Evolutionary conservation across 2,329 filamentous ascomycete genomes (phyloP).

Genomic region (Mariannaea sp.): DNA sequence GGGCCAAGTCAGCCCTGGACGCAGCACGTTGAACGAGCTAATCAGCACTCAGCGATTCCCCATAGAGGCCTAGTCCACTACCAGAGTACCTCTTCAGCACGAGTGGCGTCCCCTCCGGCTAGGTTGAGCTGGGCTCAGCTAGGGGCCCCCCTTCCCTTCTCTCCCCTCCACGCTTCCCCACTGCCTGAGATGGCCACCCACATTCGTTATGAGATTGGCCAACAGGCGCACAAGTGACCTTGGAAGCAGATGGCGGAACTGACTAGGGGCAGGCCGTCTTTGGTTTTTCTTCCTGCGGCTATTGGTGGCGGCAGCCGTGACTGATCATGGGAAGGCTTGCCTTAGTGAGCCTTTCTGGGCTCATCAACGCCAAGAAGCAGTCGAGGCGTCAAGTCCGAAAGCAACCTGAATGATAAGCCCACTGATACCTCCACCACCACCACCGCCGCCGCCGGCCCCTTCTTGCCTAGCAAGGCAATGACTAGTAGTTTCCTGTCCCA

Average conservation of each 20-base stretch:
- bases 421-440: conserved; percentile 29
- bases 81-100: too few species aligned
- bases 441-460: conserved; percentile 25
- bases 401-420: conserved; percentile 33
- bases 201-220: conserved; percentile 4
- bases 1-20: conserved; percentile 13
- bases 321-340: conserved; percentile 5
- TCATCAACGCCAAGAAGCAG: conserved; percentile 29
- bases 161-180: conserved; percentile 4
- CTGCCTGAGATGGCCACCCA: conserved; percentile 13
- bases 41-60: too few species aligned
- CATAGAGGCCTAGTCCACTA: too few species aligned
- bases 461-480: conserved; percentile 16
- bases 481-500: conserved; percentile 16
- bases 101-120: not conserved
- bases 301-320: not conserved
- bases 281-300: too few species aligned
- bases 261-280: not conserved
- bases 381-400: conserved; percentile 16
- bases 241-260: not conserved
- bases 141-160: not conserved
- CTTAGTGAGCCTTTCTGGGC: too few species aligned
- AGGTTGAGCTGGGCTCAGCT: too few species aligned
- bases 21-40: too few species aligned
- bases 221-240: conserved; percentile 4